Evolutionary conservation across 768 basidiomycete species (phyloP), one percentile per base, ranked within the genome.

Genomic region (Mycena filopes): DNA sequence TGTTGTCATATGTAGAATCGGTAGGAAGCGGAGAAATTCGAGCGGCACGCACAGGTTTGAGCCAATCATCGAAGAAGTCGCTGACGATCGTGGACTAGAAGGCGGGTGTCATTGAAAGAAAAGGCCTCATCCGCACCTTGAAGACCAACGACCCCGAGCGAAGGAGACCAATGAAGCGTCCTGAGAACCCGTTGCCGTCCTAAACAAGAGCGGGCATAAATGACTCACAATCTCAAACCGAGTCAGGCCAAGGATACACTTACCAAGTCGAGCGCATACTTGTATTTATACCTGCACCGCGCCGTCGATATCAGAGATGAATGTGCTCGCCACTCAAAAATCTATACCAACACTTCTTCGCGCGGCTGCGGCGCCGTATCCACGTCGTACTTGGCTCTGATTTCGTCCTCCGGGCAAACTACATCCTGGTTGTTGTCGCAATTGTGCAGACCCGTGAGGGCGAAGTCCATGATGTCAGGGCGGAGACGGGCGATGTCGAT

Each of bases 231-330:
- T n/a, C n/a, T n/a, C n/a, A n/a, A n/a, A n/a, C n/a, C n/a, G n/a
- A n/a, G n/a, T n/a, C n/a, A n/a, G n/a, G n/a, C n/a, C n/a, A n/a
- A n/a, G n/a, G n/a, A n/a, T n/a, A n/a, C n/a, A n/a, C n/a, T n/a
- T n/a, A n/a, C n/a, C n/a, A 59, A 7, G 28, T 59, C 58, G 12
- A 59, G 25, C 46, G 28, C 33, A 21, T 48, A 59, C 29, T 48
- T 48, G 47, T 59, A 59, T 7, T 26, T 38, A 20, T 59, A 59
- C 45, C n/a, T n/a, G n/a, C n/a, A n/a, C n/a, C n/a, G n/a, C n/a
- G n/a, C n/a, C n/a, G n/a, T n/a, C n/a, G n/a, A n/a, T n/a, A n/a
- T n/a, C n/a, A n/a, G n/a, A n/a, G n/a, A n/a, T n/a, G n/a, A n/a
- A n/a, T n/a, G n/a, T n/a, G n/a, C n/a, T n/a, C n/a, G n/a, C n/a